A percentile compares a stretch with the other conserved stretches of the same genome.
These are phyloP conservation scores for Colletotrichum agaves DNA, from an alignment of 2,329 filamentous ascomycete genomes.

Conservation along the genomic window DNA sequence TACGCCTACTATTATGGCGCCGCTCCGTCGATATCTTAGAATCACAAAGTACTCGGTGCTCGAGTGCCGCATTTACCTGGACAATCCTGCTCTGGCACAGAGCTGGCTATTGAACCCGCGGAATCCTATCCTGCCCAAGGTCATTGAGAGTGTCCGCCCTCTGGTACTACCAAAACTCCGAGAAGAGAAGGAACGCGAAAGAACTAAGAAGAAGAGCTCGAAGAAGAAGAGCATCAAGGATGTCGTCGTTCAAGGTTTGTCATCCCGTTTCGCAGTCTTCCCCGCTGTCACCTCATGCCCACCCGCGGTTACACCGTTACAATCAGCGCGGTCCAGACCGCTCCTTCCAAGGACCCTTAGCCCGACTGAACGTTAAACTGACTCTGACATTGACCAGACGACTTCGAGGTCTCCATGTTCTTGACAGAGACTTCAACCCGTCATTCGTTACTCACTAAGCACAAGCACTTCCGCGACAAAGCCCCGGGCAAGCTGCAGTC, in stretches of 20 bases:
- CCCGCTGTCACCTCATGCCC: neutral
- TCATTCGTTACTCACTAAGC: constrained; percentile 87
- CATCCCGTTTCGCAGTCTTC: constrained; percentile 4
- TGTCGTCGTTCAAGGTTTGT: constrained; percentile 80
- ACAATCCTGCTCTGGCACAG: constrained; percentile 84
- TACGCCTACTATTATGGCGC: constrained; percentile 72
- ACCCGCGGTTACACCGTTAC: constrained; percentile 26
- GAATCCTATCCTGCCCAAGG: constrained; percentile 79
- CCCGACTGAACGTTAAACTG: constrained; percentile 17
- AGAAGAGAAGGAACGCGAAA: constrained; percentile 79
- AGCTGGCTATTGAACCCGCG: constrained; percentile 86
- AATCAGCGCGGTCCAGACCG: constrained; percentile 4
- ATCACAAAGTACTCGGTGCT: constrained; percentile 94
- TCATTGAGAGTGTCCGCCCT: constrained; percentile 87
- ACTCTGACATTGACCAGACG: constrained; percentile 67
- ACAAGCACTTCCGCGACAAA: constrained; percentile 78
- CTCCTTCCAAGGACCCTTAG: neutral
- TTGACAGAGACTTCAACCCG: constrained; percentile 86
- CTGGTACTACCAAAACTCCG: constrained; percentile 89
- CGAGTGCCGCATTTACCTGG: constrained; percentile 96
- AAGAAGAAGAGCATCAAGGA: constrained; percentile 89
- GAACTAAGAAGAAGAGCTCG: constrained; percentile 68
- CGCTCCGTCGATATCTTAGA: constrained; percentile 87
- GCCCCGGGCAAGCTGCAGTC: constrained; percentile 64
- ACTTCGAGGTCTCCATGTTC: constrained; percentile 96